Evolutionary conservation across 1,284 basidiomycete species (phyloP), one percentile per base, ranked within the genome.

Genomic region (Ceraceosorus bombacis): DNA sequence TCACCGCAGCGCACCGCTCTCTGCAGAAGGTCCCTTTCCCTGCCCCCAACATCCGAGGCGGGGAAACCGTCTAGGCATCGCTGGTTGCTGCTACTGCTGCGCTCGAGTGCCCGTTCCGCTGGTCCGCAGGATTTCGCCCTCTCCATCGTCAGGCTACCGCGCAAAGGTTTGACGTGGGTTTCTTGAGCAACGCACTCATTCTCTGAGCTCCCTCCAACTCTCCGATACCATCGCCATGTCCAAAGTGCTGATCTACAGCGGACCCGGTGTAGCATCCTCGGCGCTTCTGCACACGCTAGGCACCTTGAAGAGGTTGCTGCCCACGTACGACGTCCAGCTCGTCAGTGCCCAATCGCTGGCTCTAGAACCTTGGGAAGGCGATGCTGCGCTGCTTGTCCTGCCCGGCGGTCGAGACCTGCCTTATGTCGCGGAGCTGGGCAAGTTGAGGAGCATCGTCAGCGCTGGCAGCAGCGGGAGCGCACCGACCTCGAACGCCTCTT

Each of bases 331-430:
- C 41, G 69, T 74, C 53, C 70, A 72, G 46, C 60, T 66, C 13
- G 63, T 70, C 36, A 57, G 60, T 48, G 68, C 72, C 0, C 40
- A 54, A 4, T 59, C 68, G 10, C 59, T 74, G 2, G 72, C 72
- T 0, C 55, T 66, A 9, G 71, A 72, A 43, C 72, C 72, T 7
- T 74, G 72, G 72, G 64, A 63, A 49, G 57, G 60, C 7, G 61
- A 54, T 10, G 63, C 70, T 12, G 59, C 67, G 15, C 64, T 74
- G 15, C 59, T 74, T 10, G 71, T 74, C 1, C 46, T 74, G 4
- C 72, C 72, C 5, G 72, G 72, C 15, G 72, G 72, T 12, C 57
- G 72, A 9, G 72, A 74, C 48, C 50, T 74, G 13, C 71, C 72
- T 0, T 74, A 71, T 57, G 63, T 74, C 49, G 59, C 64, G 2